phyloP scores from a whole-genome alignment of 2,329 filamentous ascomycete genomes.

The Beauveria asiatica region DNA sequence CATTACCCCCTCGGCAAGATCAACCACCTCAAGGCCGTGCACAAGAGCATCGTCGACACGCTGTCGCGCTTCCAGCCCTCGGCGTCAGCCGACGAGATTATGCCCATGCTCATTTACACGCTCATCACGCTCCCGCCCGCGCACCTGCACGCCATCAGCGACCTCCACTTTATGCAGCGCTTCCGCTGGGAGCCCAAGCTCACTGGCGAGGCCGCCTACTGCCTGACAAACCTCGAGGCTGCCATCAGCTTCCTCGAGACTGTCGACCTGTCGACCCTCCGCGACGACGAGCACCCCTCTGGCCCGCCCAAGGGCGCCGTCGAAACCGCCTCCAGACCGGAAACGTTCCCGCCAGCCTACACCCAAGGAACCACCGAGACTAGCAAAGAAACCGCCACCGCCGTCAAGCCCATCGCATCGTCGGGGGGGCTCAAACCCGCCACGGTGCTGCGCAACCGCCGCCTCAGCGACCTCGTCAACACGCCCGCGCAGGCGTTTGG shows the following conservation, averaged over 20 bases:
- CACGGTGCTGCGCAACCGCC: slow-evolving; percentile 55
- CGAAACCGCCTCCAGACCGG: slow-evolving; percentile 31
- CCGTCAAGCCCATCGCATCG: slow-evolving; percentile 28
- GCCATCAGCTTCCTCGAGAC: slow-evolving; percentile 92
- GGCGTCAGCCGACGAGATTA: slow-evolving; percentile 92
- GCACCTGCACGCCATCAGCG: slow-evolving; percentile 82
- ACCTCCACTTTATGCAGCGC: slow-evolving; percentile 86
- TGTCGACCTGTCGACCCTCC: slow-evolving; percentile 82
- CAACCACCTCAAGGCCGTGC: slow-evolving; percentile 76
- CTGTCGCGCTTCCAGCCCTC: slow-evolving; percentile 59
- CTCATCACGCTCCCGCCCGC: slow-evolving; percentile 85
- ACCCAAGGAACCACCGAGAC: slow-evolving; percentile 33
- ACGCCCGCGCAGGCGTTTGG: slow-evolving; percentile 74
- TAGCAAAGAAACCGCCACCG: slow-evolving; percentile 22
- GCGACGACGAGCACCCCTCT: slow-evolving; percentile 67
- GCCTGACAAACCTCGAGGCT: slow-evolving; percentile 90
- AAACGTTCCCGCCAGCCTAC: slow-evolving; percentile 52
- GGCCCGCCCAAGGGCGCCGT: slow-evolving; percentile 51
- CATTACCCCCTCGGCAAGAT: slow-evolving; percentile 87
- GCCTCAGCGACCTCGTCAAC: slow-evolving; percentile 79
- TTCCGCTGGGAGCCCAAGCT: slow-evolving; percentile 82
- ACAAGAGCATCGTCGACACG: slow-evolving; percentile 92
- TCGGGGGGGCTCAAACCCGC: slow-evolving; percentile 37
- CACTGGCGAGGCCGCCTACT: slow-evolving; percentile 91
- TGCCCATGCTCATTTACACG: slow-evolving; percentile 93